Evolutionary conservation across 106 monocot genomes (phyloP).

Genomic region (Phalaenopsis aphrodite): DNA sequence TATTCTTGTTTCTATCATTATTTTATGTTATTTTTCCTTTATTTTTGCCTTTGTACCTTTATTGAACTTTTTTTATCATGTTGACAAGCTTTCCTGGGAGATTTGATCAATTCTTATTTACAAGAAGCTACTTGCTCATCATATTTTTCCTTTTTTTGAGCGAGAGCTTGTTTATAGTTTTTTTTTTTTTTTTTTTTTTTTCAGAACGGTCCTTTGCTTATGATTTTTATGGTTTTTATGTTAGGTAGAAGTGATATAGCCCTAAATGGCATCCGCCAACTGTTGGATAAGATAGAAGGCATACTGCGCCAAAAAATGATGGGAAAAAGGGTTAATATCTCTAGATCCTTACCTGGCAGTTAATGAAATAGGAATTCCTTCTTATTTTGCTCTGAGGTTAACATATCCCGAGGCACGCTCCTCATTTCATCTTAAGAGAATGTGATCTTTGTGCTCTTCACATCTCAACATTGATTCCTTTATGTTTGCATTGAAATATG

Average conservation of each 20-base stretch:
- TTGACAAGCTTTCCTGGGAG: not conserved
- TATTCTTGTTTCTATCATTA: not conserved
- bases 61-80: not conserved
- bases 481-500: not conserved
- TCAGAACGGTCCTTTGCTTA: not conserved
- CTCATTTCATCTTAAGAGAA: not conserved
- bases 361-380: constrained; percentile 98
- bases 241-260: constrained; percentile 47
- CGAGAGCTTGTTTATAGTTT: not conserved
- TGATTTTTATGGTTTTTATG: constrained; percentile 1
- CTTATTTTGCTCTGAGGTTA: constrained; percentile 80
- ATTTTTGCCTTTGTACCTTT: not conserved
- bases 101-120: not conserved
- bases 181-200: not conserved
- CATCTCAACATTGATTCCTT: not conserved
- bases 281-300: constrained; percentile 79
- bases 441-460: not conserved
- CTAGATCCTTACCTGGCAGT: constrained; percentile 96
- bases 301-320: constrained; percentile 96
- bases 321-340: constrained; percentile 99
- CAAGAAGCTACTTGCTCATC: not conserved
- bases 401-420: constrained; percentile 92
- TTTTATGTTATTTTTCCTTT: not conserved
- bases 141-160: not conserved
- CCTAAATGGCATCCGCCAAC: constrained; percentile 59